A percentile compares a stretch with the other conserved stretches of the same genome.
These are phyloP conservation scores for Hypoxylon sp. DNA, from an alignment of 2,329 filamentous ascomycete genomes.

Conservation along the genomic window DNA sequence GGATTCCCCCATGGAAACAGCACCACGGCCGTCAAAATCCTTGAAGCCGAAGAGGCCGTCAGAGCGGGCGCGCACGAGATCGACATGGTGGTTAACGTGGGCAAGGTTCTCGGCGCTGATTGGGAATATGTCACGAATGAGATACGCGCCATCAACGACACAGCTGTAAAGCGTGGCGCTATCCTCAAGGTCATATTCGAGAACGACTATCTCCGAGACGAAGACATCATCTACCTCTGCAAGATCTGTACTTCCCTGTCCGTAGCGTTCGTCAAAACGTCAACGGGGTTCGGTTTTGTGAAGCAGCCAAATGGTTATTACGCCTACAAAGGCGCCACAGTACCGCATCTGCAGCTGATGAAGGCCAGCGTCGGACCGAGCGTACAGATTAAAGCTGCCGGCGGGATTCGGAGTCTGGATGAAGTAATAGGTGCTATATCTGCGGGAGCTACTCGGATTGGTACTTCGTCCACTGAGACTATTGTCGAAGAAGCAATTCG, in stretches of 20 bases:
- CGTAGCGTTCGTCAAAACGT: constrained; percentile 72
- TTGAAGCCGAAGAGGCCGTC: constrained; percentile 63
- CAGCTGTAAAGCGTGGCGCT: constrained; percentile 58
- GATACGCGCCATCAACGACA: constrained; percentile 63
- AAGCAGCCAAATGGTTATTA: constrained; percentile 66
- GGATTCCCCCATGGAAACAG: constrained; percentile 72
- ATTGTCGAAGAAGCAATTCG: constrained; percentile 67
- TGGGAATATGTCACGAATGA: constrained; percentile 69
- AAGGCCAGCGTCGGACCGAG: constrained; percentile 56
- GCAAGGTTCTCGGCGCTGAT: constrained; percentile 67
- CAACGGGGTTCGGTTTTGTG: constrained; percentile 71
- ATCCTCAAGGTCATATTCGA: constrained; percentile 73
- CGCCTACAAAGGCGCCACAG: constrained; percentile 65
- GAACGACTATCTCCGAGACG: constrained; percentile 66
- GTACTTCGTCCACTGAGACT: constrained; percentile 65
- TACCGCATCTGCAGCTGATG: constrained; percentile 67
- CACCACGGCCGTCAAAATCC: constrained; percentile 65
- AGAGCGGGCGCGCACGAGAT: constrained; percentile 65
- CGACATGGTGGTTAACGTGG: constrained; percentile 72
- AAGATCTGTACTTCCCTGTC: constrained; percentile 63
- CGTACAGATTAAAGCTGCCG: constrained; percentile 69
- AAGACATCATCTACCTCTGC: constrained; percentile 66
- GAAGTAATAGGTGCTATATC: constrained; percentile 67
- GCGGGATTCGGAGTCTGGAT: constrained; percentile 68
- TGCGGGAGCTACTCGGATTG: constrained; percentile 67